phyloP scores from a whole-genome alignment of 352 stramenopile species.

The Phytophthora pseudosyringae region DNA sequence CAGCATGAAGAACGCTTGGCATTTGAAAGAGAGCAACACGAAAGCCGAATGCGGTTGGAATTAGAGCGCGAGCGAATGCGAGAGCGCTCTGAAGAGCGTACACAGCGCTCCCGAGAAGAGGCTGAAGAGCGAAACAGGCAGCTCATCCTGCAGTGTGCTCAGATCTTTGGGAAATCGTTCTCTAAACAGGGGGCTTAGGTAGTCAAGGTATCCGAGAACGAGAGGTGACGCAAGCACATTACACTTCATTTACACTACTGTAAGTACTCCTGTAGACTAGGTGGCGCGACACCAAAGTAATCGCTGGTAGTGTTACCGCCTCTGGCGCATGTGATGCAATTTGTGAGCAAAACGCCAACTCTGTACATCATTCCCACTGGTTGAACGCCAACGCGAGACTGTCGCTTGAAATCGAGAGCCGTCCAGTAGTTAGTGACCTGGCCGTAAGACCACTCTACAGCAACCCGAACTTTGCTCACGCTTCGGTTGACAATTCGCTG shows the following conservation, averaged over 20 bases:
- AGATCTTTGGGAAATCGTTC: too few species aligned
- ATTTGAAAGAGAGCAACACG: not conserved
- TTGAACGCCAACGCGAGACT: not conserved
- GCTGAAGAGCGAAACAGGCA: not conserved
- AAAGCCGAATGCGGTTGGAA: not conserved
- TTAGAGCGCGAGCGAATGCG: not conserved
- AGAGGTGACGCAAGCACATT: too few species aligned
- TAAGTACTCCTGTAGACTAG: not conserved
- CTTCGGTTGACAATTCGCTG: too few species aligned
- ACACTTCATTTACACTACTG: too few species aligned
- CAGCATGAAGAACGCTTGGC: not conserved
- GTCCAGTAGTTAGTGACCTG: not conserved
- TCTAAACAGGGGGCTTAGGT: too few species aligned
- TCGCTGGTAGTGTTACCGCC: too few species aligned
- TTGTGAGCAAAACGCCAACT: too few species aligned
- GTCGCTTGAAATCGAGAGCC: not conserved
- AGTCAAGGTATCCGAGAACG: too few species aligned
- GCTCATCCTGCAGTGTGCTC: not conserved
- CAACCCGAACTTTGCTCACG: not conserved
- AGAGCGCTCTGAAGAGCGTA: not conserved
- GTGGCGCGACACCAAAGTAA: not conserved
- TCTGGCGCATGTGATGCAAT: too few species aligned
- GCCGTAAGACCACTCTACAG: not conserved
- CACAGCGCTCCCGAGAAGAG: not conserved
- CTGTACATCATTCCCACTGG: too few species aligned